A percentile compares a stretch with the other conserved stretches of the same genome.
Evolutionary conservation across 176 grass and related monocot species (phyloP).

Genomic region (Microstegium vimineum): DNA sequence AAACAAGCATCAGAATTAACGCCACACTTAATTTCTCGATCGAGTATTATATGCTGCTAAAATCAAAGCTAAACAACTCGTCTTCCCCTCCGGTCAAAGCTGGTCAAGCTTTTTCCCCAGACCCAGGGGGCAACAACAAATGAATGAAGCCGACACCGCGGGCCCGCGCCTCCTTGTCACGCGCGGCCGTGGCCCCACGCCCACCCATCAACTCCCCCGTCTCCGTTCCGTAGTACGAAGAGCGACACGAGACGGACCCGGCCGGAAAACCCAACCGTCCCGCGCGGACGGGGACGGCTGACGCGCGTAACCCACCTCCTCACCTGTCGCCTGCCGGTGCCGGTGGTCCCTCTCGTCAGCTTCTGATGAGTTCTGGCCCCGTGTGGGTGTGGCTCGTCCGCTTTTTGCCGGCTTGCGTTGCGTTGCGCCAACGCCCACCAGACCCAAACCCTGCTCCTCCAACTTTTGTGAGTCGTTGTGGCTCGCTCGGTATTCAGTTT

Average conservation of each 20-base stretch:
- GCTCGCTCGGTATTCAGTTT: background rate
- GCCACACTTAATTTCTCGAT: background rate
- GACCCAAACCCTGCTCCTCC: too few species aligned
- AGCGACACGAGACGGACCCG: too few species aligned
- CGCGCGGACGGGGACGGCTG: background rate
- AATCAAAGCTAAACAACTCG: background rate
- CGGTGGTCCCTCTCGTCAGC: background rate
- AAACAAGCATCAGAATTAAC: background rate
- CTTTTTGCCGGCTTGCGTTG: too few species aligned
- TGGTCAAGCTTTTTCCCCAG: background rate
- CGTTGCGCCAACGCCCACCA: too few species aligned
- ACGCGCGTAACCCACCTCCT: background rate
- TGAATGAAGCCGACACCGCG: slow-evolving; percentile 20
- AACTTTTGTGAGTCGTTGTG: too few species aligned
- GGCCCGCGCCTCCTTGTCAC: background rate
- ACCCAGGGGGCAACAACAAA: background rate
- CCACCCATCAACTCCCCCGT: background rate
- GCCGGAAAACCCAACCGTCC: background rate
- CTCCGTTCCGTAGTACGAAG: background rate
- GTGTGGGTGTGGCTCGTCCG: too few species aligned
- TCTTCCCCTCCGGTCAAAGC: background rate
- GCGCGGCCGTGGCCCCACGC: background rate
- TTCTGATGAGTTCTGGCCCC: background rate
- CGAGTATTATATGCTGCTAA: too few species aligned
- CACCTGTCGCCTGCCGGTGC: background rate